These are phyloP conservation scores for Mycena belliarum DNA, from an alignment of 768 basidiomycete species.

Conservation along the genomic window DNA sequence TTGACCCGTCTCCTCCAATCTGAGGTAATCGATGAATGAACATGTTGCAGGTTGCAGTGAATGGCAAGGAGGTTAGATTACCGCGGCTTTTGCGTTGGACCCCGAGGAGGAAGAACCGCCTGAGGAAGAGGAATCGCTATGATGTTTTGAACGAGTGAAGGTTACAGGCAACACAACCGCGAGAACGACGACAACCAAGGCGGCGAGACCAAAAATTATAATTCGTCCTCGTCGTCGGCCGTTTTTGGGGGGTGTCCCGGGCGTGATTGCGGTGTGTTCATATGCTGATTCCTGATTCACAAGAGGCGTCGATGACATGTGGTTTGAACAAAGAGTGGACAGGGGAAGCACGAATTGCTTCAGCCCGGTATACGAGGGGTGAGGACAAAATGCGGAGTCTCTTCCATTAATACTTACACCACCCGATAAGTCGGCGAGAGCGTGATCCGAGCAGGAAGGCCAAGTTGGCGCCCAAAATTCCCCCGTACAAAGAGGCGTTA, in stretches of 20 bases:
- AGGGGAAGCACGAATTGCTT: neutral
- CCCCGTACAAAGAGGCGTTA: no score
- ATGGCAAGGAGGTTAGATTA: neutral
- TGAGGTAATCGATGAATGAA: constrained; percentile 6
- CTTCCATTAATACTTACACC: neutral
- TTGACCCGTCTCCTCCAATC: constrained; percentile 65
- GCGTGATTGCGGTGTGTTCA: neutral
- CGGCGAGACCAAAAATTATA: neutral
- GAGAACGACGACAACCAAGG: constrained; percentile 28
- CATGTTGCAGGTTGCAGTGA: neutral
- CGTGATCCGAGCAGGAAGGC: no score
- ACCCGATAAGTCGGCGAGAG: no score
- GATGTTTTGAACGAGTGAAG: constrained; percentile 29
- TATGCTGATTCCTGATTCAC: neutral
- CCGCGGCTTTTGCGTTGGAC: neutral
- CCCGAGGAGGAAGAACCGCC: neutral
- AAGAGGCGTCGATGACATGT: constrained; percentile 10
- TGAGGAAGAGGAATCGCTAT: constrained; percentile 17
- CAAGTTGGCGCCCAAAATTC: no score
- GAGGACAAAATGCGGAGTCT: neutral
- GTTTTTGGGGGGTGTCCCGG: neutral
- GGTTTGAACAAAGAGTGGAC: neutral
- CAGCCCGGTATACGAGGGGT: neutral
- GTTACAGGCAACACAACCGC: constrained; percentile 36
- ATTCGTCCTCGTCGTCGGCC: neutral